Evolutionary conservation across 352 stramenopile genomes (phyloP).

Genomic region (Globisporangium perplexum): DNA sequence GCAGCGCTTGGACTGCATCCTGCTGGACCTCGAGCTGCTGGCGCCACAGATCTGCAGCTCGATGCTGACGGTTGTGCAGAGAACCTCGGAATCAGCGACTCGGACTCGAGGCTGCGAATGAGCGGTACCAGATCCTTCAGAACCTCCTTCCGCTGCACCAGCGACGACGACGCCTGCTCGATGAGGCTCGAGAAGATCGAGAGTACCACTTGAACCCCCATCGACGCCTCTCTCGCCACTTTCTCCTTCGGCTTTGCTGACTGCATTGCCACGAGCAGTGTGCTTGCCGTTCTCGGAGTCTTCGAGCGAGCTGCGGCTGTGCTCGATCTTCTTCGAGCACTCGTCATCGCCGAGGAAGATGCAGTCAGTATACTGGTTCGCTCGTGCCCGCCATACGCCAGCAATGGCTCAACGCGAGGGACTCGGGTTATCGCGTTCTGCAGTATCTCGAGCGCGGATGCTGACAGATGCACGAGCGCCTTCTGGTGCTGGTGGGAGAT

Average conservation of each 20-base stretch:
- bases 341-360: neutral
- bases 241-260: conserved; percentile 25
- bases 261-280: too few relatives aligned
- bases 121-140: conserved; percentile 41
- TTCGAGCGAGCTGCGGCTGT: neutral
- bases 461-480: conserved; percentile 6
- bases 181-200: conserved; percentile 27
- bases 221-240: conserved; percentile 23
- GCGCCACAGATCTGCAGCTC: neutral
- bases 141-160: conserved; percentile 31
- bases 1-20: conserved; percentile 5
- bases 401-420: neutral
- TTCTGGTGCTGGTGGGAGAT: conserved; percentile 42
- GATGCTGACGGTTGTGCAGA: neutral
- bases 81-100: conserved; percentile 24
- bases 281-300: neutral
- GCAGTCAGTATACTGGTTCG: too few relatives aligned
- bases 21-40: neutral
- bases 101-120: conserved; percentile 24
- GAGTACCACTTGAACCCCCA: conserved; percentile 39
- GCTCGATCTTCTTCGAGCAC: neutral
- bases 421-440: neutral
- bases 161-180: conserved; percentile 13
- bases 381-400: neutral
- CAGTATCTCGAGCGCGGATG: conserved; percentile 5